Conservation (phyloP, 2,329 filamentous ascomycete species). For the Fusarium irregulare region DNA sequence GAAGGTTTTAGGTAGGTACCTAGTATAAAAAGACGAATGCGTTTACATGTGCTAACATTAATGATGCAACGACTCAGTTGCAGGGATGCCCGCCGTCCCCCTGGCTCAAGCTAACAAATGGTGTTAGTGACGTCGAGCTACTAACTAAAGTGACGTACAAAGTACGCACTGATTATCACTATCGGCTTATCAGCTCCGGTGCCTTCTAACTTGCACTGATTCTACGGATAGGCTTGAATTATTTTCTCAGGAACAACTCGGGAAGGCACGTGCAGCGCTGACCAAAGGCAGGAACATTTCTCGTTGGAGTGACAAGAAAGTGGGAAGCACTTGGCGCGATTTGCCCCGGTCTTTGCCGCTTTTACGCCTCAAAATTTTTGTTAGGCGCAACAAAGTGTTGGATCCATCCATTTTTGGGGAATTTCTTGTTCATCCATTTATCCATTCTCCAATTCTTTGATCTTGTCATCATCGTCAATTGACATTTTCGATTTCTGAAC, state of each 20-base stretch:
- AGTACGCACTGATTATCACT: constrained; percentile 4
- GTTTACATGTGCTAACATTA: constrained; percentile 36
- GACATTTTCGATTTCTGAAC: constrained; percentile 2
- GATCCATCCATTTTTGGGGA: constrained; percentile 8
- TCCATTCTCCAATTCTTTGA: constrained; percentile 32
- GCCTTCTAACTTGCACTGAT: neutral
- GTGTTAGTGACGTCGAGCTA: constrained; percentile 47
- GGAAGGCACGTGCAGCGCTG: constrained; percentile 39
- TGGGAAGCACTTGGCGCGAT: constrained; percentile 14
- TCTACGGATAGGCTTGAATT: neutral
- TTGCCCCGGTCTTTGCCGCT: constrained; percentile 30
- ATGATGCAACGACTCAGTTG: constrained; percentile 36
- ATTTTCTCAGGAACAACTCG: constrained; percentile 42
- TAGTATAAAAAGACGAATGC: neutral
- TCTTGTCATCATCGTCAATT: constrained; percentile 29
- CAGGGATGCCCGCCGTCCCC: constrained; percentile 38
- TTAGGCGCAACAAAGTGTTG: constrained; percentile 20
- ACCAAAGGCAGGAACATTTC: neutral
- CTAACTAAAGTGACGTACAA: constrained; percentile 31
- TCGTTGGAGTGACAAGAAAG: constrained; percentile 1
- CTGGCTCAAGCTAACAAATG: constrained; percentile 15
- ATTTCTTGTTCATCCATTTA: constrained; percentile 35
- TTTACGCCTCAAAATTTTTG: constrained; percentile 33
- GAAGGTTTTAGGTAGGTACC: neutral
- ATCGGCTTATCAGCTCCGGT: neutral